Conservation (phyloP, 83 land plant species). For the Isoetes engelmannii region DNA sequence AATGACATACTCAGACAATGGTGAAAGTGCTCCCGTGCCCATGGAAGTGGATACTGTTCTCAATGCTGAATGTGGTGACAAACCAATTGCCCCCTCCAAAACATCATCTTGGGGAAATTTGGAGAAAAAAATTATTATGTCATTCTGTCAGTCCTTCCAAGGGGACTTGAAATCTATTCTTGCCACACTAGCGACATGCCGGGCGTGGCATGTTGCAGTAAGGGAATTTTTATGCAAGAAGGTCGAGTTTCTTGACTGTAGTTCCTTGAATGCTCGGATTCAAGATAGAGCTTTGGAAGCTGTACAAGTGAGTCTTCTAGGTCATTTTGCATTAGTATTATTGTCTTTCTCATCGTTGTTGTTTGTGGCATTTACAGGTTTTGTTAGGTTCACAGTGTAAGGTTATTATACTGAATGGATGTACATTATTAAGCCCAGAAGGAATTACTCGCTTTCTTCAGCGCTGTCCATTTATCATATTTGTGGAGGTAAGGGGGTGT, state of each 20-base stretch:
- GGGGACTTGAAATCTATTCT: conserved; percentile 60
- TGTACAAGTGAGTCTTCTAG: conserved; percentile 44
- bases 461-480: conserved; percentile 40
- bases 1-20: background rate
- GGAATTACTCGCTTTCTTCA: conserved; percentile 45
- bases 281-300: conserved; percentile 42
- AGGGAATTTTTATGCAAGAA: conserved; percentile 33
- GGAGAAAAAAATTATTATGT: conserved; percentile 36
- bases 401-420: conserved; percentile 42
- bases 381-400: conserved; percentile 39
- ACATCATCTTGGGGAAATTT: conserved; percentile 45
- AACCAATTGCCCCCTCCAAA: background rate
- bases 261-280: conserved; percentile 44
- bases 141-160: conserved; percentile 55
- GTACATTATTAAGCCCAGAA: conserved; percentile 46
- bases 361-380: background rate
- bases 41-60: background rate
- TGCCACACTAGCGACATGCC: conserved; percentile 66
- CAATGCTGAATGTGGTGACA: background rate
- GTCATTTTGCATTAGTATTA: background rate
- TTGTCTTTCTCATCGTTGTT: background rate
- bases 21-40: background rate
- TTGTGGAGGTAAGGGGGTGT: conserved; percentile 60
- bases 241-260: conserved; percentile 50
- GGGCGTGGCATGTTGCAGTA: conserved; percentile 56